Evolutionary conservation across 257 asterid genomes (phyloP), one percentile per base, ranked within the genome.

Genomic region (Capsicum chinense): DNA sequence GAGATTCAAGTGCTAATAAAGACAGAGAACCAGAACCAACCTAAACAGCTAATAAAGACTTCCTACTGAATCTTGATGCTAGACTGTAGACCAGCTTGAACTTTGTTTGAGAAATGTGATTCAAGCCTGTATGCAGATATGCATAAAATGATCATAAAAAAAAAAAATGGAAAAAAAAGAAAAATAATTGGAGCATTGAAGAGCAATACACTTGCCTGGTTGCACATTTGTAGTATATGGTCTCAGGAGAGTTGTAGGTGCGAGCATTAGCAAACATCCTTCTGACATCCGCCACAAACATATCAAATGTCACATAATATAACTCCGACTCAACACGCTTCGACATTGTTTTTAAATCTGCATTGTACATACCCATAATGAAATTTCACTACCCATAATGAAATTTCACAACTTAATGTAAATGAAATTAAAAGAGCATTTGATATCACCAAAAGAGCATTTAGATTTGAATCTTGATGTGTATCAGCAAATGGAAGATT

Each of bases 181-280:
- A 57, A 71, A 37, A 71, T 76, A 14, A 21, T 47, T 14, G 56
- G 73, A 52, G 63, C 48, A 81, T 13, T 62, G 26, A 73, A 83
- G 52, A 37, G 7, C 21, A 76, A 76, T 44, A 73, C 7, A 73
- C 90, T 84, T 96, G 86, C 98, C 99, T 94, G 87, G 97, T 96
- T 83, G 98, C 79, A 86, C 98, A 96, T 88, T 93, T 96, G 79
- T 90, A 96, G 83, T 94, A 96, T 62, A 96, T 94, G 15, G 99
- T 96, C 14, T 96, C 98, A 0, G 99, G 98, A 62, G 98, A 94
- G 90, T 96, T 94, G 82, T 96, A 96, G 42, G 99, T 94, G 82
- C 98, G 97, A n/a, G 99, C 99, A 66, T 96, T 96, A 2, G 89
- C 80, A 82, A 96, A 94, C 98, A 94, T 96, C 88, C 97, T 94